phyloP scores from a whole-genome alignment of 495 filamentous ascomycete species.

The Tuber melanosporum region DNA sequence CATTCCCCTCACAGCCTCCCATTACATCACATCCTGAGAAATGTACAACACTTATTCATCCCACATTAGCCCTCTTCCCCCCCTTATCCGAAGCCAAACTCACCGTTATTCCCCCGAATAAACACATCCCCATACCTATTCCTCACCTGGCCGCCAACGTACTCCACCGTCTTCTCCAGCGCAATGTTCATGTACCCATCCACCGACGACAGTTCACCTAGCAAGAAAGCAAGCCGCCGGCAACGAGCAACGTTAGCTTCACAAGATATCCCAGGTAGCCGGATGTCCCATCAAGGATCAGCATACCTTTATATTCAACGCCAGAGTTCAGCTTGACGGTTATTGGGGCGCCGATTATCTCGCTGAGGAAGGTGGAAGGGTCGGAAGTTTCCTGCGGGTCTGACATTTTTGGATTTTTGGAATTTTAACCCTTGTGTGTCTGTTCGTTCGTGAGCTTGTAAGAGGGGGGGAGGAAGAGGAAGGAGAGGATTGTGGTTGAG shows the following conservation, averaged over 20 bases:
- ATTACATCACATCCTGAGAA: constrained; percentile 51
- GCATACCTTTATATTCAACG: constrained; percentile 77
- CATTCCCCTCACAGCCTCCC: background rate
- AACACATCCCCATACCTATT: constrained; percentile 91
- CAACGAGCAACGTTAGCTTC: background rate
- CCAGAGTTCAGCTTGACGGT: constrained; percentile 95
- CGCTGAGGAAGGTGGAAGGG: constrained; percentile 79
- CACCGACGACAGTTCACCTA: constrained; percentile 89
- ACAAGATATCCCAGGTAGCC: background rate
- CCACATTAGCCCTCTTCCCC: background rate
- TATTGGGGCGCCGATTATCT: constrained; percentile 86
- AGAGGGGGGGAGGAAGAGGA: background rate
- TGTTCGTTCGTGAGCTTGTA: background rate
- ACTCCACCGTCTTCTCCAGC: constrained; percentile 88
- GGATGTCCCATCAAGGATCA: background rate
- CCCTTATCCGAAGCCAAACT: constrained; percentile 21
- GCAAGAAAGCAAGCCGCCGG: background rate
- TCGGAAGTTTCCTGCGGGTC: constrained; percentile 47
- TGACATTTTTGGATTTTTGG: background rate
- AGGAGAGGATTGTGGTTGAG: background rate
- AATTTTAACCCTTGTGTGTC: background rate
- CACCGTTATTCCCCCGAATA: constrained; percentile 93
- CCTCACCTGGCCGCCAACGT: constrained; percentile 70
- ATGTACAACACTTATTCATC: constrained; percentile 67
- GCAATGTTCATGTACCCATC: constrained; percentile 99